Conservation (phyloP, 805 yeast species). For the Maudiozyma saulgeensis region DNA sequence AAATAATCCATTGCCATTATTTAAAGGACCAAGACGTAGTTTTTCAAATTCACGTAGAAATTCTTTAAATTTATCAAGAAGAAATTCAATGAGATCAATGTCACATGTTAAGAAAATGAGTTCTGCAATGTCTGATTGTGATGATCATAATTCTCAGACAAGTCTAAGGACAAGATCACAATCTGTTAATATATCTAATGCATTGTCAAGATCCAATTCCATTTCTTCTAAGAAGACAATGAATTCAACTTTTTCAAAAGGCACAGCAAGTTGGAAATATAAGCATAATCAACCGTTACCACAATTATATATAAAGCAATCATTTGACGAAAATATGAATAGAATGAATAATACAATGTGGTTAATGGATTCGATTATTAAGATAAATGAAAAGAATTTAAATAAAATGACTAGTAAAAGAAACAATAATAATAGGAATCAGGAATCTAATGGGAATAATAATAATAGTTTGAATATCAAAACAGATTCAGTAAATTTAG, state of each 20-base stretch:
- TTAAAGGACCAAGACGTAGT: constrained; percentile 2
- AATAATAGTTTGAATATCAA: neutral
- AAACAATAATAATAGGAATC: neutral
- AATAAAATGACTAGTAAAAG: constrained; percentile 1
- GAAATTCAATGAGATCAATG: neutral
- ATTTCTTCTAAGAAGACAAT: constrained; percentile 5
- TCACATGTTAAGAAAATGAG: neutral
- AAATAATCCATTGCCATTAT: constrained; percentile 18
- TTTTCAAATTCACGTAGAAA: constrained; percentile 1
- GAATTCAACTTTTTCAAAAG: constrained; percentile 4
- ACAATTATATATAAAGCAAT: constrained; percentile 17
- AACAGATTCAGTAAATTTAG: neutral
- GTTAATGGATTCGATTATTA: constrained; percentile 19
- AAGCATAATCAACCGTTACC: constrained; percentile 19
- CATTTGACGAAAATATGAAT: constrained; percentile 14
- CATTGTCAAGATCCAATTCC: constrained; percentile 1
- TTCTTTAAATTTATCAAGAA: neutral
- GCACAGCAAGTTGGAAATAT: constrained; percentile 20
- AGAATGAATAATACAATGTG: constrained; percentile 14
- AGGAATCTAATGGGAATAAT: neutral
- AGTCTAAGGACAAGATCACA: neutral
- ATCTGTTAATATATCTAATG: neutral
- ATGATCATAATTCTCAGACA: neutral
- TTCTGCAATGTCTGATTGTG: neutral
- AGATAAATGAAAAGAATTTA: constrained; percentile 6